Base-by-base conservation (phyloP, 1,139 yeast species). In the Diutina catenulata region DNA sequence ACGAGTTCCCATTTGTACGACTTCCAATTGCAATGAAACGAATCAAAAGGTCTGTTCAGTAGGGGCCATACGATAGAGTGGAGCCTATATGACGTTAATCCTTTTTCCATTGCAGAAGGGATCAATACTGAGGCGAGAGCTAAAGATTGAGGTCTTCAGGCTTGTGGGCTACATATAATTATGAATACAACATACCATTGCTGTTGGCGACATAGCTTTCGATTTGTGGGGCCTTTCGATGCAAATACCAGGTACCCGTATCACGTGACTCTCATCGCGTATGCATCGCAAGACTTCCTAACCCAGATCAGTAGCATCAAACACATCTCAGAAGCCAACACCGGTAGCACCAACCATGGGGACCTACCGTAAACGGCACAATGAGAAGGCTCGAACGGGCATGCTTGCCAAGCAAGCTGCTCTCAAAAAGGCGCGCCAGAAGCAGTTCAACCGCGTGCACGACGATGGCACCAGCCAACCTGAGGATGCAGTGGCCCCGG, bases 341-440 rank as follows among this genome's bases (percentile, higher is more conserved):
- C 13, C 19, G 16, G 20, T 3, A 10, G 15, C n/a, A 16, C 19
- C 7, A 5, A 16, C 31, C 23, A 83, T 84, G 95, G 95, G 91
- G 42, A 81, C 80, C 46, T 83, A 81, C 55, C 70, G 93, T 49
- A 74, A 74, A 55, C 60, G 95, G 44, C 81, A 79, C 62, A 84
- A 84, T 56, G 94, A 80, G 56, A 82, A 81, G 64, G 94, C 94
- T 41, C 74, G 94, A 28, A 53, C 86, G 3, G 94, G 95, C 24
- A 80, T 80, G 74, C 77, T 84, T 50, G 80, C 88, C 28, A 83
- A 80, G 64, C 83, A 80, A 53, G 77, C 80, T 27, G 77, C 79
- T 37, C 62, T 84, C 48, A 79, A 76, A 46, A 60, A 61, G 40
- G 81, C 76, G 27, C 64, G 94, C 40, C 81, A 82, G 49, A 76